Base-by-base conservation (phyloP, 2,329 filamentous ascomycete species). In the Pseudogymnoascus sp. region DNA sequence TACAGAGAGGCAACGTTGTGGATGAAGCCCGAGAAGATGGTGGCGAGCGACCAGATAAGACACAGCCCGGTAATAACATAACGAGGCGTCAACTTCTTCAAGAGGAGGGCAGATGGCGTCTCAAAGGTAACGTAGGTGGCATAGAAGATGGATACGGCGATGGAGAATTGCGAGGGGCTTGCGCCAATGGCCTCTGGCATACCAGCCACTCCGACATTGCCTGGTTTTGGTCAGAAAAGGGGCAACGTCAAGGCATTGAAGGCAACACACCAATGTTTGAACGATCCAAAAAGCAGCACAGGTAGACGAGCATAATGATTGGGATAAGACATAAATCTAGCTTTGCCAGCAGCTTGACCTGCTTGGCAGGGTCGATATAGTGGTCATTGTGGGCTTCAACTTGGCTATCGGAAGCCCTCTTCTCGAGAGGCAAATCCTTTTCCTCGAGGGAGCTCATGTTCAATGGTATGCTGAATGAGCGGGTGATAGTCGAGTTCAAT, bases 271-370 rank as follows among this genome's bases (percentile, higher is more conserved):
- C 43, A 53, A 53, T 53, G n/a, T 53, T 53, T 18, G 43, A 53
- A 30, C 81, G 75, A 68, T 84, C 82, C 47, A 82, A 72, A 64
- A 80, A 81, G 62, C 77, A 81, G 4, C 75, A 74, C 22, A 84
- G 65, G 64, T 82, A 84, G 5, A 82, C 75, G 38, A 81, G 69
- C 75, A 81, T 81, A 62, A 83, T 78, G 63, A 63, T 43, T 14
- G 59, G 59, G 20, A 76, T 75, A 58, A 80, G 75, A 9, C 73
- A 72, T 2, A 75, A 36, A 60, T 81, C 78, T 18, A 80, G 68
- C 62, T 80, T 80, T 37, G 71, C 67, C 30, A 81, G 72, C 4
- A 81, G 69, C 60, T 72, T 75, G 60, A 67, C 71, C 66, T 80
- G 78, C 61, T 76, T 76, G 22, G 67, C 70, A 1, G 73, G 71